Base-by-base conservation (phyloP, 2,329 filamentous ascomycete genomes). In the Nothophaeocryptopus gaeumannii region DNA sequence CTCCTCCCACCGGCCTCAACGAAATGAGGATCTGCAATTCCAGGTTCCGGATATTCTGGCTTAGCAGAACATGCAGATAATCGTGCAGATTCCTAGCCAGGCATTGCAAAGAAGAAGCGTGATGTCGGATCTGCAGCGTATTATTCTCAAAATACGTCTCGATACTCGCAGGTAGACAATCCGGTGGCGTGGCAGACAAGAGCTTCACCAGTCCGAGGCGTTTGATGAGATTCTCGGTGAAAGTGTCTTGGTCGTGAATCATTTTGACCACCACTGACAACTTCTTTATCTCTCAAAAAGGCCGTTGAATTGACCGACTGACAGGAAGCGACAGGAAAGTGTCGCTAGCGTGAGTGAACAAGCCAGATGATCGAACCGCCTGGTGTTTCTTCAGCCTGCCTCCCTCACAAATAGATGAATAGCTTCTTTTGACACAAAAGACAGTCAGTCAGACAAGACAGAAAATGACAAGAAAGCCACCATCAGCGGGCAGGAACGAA, bases 171-270 rank as follows among this genome's bases (percentile, higher is more conserved):
- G 49, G 49, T 5, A 51, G 38, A 3, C 30, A 41, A 30, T 51
- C 45, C 30, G 44, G 43, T 3, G 44, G n/a, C 12, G 49, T 47
- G 16, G 38, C 16, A 14, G 44, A 45, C 9, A 51, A 38, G 3
- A 34, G 43, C 35, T 44, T 44, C 14, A 44, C 38, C 13, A 51
- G 39, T 5, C 35, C 36, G 14, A 51, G 43, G 9, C 43, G 49
- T 39, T 51, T 46, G 43, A 51, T 42, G 31, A 51, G 43, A 12
- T 46, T 37, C 29, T 46, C 38, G 30, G 49, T 51, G 43, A 51
- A 51, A 29, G 38, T 45, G n/a, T 32, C 30, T 31, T 51, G 49
- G 36, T 47, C 49, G 8, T 46, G 38, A 8, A 35, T 26, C 20
- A 26, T 26, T n/a, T n/a, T n/a, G n/a, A n/a, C n/a, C n/a, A n/a